Conservation (phyloP, 2,329 filamentous ascomycete species). For the Penicillium sp. region DNA sequence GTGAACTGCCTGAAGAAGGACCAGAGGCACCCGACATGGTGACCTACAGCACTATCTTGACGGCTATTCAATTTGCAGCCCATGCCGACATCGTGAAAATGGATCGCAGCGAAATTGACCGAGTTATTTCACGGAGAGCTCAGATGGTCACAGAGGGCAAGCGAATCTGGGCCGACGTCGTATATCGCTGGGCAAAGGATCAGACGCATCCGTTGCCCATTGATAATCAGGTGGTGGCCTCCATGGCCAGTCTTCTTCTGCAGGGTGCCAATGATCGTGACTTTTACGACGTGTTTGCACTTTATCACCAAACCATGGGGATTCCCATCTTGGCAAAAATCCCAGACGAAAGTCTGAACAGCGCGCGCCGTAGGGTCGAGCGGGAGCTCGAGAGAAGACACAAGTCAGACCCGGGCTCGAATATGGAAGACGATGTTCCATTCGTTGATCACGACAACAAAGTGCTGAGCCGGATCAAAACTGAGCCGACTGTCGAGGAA, state of each 20-base stretch:
- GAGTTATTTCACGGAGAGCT: slow-evolving; percentile 26
- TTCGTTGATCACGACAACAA: slow-evolving; percentile 28
- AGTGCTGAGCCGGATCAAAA: slow-evolving; percentile 20
- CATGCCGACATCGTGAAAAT: slow-evolving; percentile 29
- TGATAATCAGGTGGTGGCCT: slow-evolving; percentile 72
- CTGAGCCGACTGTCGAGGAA: slow-evolving; percentile 13
- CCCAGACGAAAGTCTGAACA: slow-evolving; percentile 18
- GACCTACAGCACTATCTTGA: slow-evolving; percentile 80
- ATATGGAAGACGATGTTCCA: slow-evolving; percentile 26
- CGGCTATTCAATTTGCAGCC: slow-evolving; percentile 60
- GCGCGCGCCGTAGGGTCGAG: slow-evolving; percentile 4
- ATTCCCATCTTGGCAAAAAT: slow-evolving; percentile 50
- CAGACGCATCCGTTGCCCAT: slow-evolving; percentile 52
- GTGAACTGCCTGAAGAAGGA: slow-evolving; percentile 63
- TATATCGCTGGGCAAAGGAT: slow-evolving; percentile 69
- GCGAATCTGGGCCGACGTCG: slow-evolving; percentile 74
- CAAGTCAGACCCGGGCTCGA: background rate
- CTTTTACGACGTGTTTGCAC: slow-evolving; percentile 65
- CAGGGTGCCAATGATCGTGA: slow-evolving; percentile 58
- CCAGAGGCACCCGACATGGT: slow-evolving; percentile 60
- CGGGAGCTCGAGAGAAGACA: background rate
- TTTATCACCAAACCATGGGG: slow-evolving; percentile 78
- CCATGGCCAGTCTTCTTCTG: slow-evolving; percentile 76
- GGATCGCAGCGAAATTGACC: slow-evolving; percentile 28
- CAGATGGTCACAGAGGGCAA: slow-evolving; percentile 61